These are phyloP conservation scores for Meyerozyma elateridarum DNA, from an alignment of 1,139 yeast genomes.

Conservation along the genomic window DNA sequence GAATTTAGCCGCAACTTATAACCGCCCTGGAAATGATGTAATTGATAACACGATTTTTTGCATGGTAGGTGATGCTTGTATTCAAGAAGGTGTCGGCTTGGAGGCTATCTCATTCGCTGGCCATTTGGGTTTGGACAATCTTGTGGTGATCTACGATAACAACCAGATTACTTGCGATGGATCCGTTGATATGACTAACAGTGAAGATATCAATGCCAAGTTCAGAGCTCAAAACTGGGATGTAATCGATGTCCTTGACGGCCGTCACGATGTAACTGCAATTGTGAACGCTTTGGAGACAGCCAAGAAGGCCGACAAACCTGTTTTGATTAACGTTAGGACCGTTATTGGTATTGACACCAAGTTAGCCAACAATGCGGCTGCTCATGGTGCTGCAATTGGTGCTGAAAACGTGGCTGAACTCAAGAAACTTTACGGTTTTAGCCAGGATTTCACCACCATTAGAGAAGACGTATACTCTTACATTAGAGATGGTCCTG, in stretches of 20 bases:
- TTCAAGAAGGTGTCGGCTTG: constrained; percentile 33
- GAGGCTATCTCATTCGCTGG: constrained; percentile 35
- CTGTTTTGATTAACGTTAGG: constrained; percentile 26
- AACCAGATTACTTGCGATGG: constrained; percentile 34
- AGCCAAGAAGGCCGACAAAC: constrained; percentile 21
- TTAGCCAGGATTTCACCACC: constrained; percentile 12
- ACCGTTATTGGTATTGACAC: constrained; percentile 29
- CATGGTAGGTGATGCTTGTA: constrained; percentile 35
- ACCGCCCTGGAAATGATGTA: constrained; percentile 24
- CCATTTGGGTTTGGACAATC: constrained; percentile 27
- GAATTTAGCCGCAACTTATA: constrained; percentile 26
- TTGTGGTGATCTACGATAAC: constrained; percentile 30
- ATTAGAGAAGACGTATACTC: constrained; percentile 19
- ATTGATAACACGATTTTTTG: constrained; percentile 23
- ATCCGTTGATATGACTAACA: constrained; percentile 24
- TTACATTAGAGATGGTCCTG: constrained; percentile 18
- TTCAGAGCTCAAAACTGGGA: constrained; percentile 27
- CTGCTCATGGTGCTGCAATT: constrained; percentile 26
- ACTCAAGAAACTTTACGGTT: constrained; percentile 16
- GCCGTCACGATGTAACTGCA: constrained; percentile 18
- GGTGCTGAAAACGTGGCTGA: constrained; percentile 20
- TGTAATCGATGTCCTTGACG: constrained; percentile 22
- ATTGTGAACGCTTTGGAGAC: constrained; percentile 20
- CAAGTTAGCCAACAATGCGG: constrained; percentile 19
- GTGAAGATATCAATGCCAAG: constrained; percentile 26